Evolutionary conservation across 495 filamentous ascomycete genomes (phyloP), one percentile per base, ranked within the genome.

Genomic region (Aspergillus homomorphus): DNA sequence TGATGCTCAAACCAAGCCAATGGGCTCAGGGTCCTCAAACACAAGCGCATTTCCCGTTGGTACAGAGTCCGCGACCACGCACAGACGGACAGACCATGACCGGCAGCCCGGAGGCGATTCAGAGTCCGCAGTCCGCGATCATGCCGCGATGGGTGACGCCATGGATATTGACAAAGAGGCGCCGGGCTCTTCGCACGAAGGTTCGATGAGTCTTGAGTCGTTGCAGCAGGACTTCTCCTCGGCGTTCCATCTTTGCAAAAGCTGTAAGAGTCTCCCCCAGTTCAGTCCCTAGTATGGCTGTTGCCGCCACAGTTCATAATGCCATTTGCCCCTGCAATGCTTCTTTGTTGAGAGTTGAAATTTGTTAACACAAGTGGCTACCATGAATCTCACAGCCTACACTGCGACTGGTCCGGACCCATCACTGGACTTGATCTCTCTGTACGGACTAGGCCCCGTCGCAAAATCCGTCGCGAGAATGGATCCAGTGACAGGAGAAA

Each of bases 401-500:
- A 65, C 67, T 66, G 69, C 69, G 49, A 74, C 74, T 62, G 75
- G 77, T 63, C 87, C 87, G 51, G 81, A 87, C 66, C 80, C 81
- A 33, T 77, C 80, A 50, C 69, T 84, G 59, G 84, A 89, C 70
- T 78, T 91, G 53, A 76, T 90, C 51, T 76, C 80, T 20, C 71
- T 88, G 52, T 89, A 87, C 70, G 76, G 75, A 33, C 73, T 91
- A 45, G 74, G 82, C 53, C 64, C 75, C 50, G 72, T 90, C 54
- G 86, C 84, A 49, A 78, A 81, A 57, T 83, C 79, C 51, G 87
- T 90, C 55, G 85, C 84, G 51, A 76, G 88, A 54, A 78, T 76
- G 51, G 85, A 91, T 67, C 82, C 85, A 4, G 69, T 75, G 4
- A 87, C 83, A 6, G 86, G 85, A 43, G 84, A 85, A 61, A 90